Percentiles rank a stretch among this genome's conserved stretches.
These are phyloP conservation scores for Epichloe gansuensis DNA, from an alignment of 2,329 filamentous ascomycete genomes.

Conservation along the genomic window DNA sequence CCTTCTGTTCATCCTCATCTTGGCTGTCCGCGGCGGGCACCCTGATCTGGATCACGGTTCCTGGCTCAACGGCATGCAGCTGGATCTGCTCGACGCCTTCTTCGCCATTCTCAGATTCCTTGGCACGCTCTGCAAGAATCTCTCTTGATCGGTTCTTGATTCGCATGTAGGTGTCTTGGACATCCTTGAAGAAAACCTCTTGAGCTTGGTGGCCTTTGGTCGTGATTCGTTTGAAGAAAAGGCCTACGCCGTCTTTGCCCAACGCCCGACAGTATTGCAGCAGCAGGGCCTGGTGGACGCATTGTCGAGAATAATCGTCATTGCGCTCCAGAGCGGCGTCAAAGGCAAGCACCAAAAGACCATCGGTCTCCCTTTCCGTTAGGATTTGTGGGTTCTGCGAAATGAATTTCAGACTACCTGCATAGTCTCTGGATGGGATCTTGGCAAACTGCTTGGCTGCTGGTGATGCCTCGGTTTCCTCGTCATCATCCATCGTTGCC, in stretches of 20 bases:
- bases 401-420: constrained; percentile 62
- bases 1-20: constrained; percentile 49
- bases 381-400: constrained; percentile 66
- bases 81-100: constrained; percentile 83
- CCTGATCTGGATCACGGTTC: constrained; percentile 78
- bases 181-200: constrained; percentile 84
- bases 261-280: constrained; percentile 90
- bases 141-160: constrained; percentile 69
- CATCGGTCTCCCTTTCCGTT: constrained; percentile 77
- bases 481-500: constrained; percentile 47
- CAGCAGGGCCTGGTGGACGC: constrained; percentile 83
- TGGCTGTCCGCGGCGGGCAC: constrained; percentile 59
- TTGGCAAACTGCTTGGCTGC: constrained; percentile 70
- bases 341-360: constrained; percentile 81
- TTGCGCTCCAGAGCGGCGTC: constrained; percentile 69
- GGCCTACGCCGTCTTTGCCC: constrained; percentile 70
- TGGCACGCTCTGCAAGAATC: constrained; percentile 44
- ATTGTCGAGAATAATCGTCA: constrained; percentile 67
- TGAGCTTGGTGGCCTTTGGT: constrained; percentile 81
- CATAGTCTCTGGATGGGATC: constrained; percentile 66
- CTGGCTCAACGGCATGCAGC: constrained; percentile 87
- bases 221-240: constrained; percentile 96
- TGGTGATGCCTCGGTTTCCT: constrained; percentile 61
- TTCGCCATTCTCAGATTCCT: constrained; percentile 25
- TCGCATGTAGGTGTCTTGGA: constrained; percentile 71